phyloP scores from a whole-genome alignment of 352 stramenopile genomes.

The Phytophthora cryptogea region DNA sequence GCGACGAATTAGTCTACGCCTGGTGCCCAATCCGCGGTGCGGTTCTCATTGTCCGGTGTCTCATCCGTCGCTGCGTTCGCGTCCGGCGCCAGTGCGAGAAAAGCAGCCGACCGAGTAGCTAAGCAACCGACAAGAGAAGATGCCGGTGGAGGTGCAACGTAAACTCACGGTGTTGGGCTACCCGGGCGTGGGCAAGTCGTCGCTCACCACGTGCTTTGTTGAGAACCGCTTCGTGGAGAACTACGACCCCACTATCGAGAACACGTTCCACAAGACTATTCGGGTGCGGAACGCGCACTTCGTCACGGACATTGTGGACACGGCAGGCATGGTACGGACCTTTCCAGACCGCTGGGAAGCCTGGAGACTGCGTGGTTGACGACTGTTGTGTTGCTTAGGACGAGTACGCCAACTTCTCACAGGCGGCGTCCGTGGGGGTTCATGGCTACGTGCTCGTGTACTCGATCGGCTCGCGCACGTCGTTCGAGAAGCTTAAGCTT shows the following conservation, averaged over 20 bases:
- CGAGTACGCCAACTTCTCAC: slow-evolving; percentile 96
- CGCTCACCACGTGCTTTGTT: slow-evolving; percentile 94
- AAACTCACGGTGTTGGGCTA: slow-evolving; percentile 96
- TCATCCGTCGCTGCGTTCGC: slow-evolving; percentile 16
- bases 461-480: slow-evolving; percentile 92
- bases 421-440: slow-evolving; percentile 94
- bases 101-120: not conserved
- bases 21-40: slow-evolving; percentile 3
- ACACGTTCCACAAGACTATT: slow-evolving; percentile 96
- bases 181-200: slow-evolving; percentile 95
- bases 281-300: slow-evolving; percentile 97
- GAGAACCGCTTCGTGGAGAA: slow-evolving; percentile 92
- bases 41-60: slow-evolving; percentile 17
- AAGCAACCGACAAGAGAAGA: slow-evolving; percentile 29
- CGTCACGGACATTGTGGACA: slow-evolving; percentile 97
- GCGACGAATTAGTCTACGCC: not conserved
- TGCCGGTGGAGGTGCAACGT: slow-evolving; percentile 94
- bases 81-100: slow-evolving; percentile 22
- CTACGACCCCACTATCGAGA: slow-evolving; percentile 97
- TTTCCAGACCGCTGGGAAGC: not conserved
- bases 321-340: slow-evolving; percentile 90
- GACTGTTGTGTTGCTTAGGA: slow-evolving; percentile 58
- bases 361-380: not conserved
- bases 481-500: slow-evolving; percentile 94
- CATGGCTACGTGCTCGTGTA: slow-evolving; percentile 97